These are phyloP conservation scores for Eryngium alpinum DNA, from an alignment of 140 eudicot species.

Conservation along the genomic window DNA sequence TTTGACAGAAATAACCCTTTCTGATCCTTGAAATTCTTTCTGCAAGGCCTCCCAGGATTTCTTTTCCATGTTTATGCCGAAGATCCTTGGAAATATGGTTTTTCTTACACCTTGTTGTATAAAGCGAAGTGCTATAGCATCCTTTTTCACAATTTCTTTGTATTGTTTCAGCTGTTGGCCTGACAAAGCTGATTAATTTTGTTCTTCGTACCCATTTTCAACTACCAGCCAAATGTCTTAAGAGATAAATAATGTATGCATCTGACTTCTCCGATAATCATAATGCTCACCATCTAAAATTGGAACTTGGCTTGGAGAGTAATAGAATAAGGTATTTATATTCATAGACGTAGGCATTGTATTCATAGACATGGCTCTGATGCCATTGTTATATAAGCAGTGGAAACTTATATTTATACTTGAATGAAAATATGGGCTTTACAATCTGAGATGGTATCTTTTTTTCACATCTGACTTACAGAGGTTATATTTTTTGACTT, in stretches of 20 bases:
- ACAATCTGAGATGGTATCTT: neutral
- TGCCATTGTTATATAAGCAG: neutral
- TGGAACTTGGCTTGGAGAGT: neutral
- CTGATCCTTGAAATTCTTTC: neutral
- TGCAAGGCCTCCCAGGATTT: neutral
- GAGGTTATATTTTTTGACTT: neutral
- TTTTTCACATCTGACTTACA: neutral
- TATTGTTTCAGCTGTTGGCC: neutral
- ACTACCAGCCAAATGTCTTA: neutral
- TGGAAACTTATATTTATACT: neutral
- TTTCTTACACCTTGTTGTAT: neutral
- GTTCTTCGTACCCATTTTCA: neutral
- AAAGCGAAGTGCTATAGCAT: neutral
- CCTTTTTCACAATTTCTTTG: neutral
- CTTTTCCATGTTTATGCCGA: neutral
- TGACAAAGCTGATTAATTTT: neutral
- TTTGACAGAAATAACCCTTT: neutral
- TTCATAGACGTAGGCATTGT: neutral
- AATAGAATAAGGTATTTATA: neutral
- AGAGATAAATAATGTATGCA: neutral
- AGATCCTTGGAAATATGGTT: neutral
- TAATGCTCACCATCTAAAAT: neutral
- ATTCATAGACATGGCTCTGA: neutral
- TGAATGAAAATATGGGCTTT: neutral
- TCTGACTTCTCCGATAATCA: neutral